Percentiles rank a stretch among this genome's conserved stretches.
phyloP scores from a whole-genome alignment of 1,139 yeast genomes.

The Yueomyces sp. region DNA sequence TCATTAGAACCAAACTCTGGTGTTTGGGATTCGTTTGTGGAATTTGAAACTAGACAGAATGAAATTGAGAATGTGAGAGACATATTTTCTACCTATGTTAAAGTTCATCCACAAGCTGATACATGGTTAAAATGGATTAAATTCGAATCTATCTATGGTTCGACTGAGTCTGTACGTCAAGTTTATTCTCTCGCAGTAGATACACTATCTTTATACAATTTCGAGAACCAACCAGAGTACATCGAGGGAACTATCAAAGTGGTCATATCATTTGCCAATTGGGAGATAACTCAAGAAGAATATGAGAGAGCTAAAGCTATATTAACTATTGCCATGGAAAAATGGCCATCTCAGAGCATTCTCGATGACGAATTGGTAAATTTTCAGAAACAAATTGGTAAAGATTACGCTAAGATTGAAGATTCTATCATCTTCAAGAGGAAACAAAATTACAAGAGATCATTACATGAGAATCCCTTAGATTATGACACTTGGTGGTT shows the following conservation, averaged over 20 bases:
- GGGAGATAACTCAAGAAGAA: conserved; percentile 59
- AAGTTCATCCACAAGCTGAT: conserved; percentile 36
- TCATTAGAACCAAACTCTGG: conserved; percentile 51
- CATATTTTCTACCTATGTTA: conserved; percentile 45
- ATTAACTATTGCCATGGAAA: conserved; percentile 30
- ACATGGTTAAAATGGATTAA: conserved; percentile 58
- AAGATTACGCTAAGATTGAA: conserved; percentile 37
- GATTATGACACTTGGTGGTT: conserved; percentile 82
- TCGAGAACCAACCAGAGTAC: conserved; percentile 2
- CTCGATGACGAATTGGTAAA: conserved; percentile 40
- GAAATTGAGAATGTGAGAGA: conserved; percentile 45
- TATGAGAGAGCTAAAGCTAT: conserved; percentile 55
- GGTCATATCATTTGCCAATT: conserved; percentile 48
- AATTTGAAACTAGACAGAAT: conserved; percentile 51
- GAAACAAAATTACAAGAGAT: conserved; percentile 39
- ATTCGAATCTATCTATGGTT: conserved; percentile 48
- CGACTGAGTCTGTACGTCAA: conserved; percentile 36
- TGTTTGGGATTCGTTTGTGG: conserved; percentile 65
- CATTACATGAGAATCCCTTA: conserved; percentile 33
- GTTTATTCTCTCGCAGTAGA: conserved; percentile 63
- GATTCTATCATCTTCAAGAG: conserved; percentile 42
- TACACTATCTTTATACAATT: conserved; percentile 25
- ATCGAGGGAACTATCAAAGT: conserved; percentile 28
- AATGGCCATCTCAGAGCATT: conserved; percentile 31
- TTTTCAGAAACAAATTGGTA: conserved; percentile 57